Conservation (phyloP, 2,329 filamentous ascomycete species). For the Cryoendolithus antarcticus region DNA sequence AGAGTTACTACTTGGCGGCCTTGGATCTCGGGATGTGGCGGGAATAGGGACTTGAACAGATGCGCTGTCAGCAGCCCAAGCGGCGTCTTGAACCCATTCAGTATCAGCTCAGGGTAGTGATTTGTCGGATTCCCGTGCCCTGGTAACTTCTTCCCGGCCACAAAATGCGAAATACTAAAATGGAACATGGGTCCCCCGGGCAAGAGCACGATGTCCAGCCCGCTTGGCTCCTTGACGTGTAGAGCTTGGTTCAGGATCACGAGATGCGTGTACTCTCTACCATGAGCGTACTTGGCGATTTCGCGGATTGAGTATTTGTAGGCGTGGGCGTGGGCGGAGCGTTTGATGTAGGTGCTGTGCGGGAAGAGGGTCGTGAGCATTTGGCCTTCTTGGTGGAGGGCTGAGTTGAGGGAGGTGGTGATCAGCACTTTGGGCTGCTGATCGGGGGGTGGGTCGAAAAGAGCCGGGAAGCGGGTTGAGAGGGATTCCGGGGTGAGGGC, state of each 20-base stretch:
- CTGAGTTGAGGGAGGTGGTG: constrained; percentile 82
- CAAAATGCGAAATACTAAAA: constrained; percentile 81
- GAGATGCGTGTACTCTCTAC: constrained; percentile 71
- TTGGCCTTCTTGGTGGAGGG: constrained; percentile 70
- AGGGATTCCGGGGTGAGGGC: constrained; percentile 49
- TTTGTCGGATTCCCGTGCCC: constrained; percentile 84
- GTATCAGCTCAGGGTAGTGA: constrained; percentile 76
- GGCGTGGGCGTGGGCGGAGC: constrained; percentile 68
- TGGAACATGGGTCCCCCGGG: constrained; percentile 83
- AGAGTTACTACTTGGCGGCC: constrained; percentile 84
- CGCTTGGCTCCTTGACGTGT: constrained; percentile 66
- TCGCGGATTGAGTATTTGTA: constrained; percentile 89
- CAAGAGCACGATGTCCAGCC: constrained; percentile 72
- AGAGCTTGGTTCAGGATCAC: constrained; percentile 74
- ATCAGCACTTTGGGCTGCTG: constrained; percentile 70
- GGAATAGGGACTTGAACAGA: constrained; percentile 70
- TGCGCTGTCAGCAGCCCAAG: constrained; percentile 79
- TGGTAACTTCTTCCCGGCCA: constrained; percentile 74
- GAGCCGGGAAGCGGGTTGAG: constrained; percentile 46
- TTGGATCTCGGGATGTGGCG: constrained; percentile 66
- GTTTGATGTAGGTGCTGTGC: constrained; percentile 66
- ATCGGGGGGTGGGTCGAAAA: constrained; percentile 43
- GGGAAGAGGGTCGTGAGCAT: constrained; percentile 74
- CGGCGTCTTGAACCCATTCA: constrained; percentile 92
- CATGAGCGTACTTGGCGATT: constrained; percentile 73